Evolutionary conservation across 106 monocot species (phyloP), one percentile per base, ranked within the genome.

Genomic region (Acorus gramineus): DNA sequence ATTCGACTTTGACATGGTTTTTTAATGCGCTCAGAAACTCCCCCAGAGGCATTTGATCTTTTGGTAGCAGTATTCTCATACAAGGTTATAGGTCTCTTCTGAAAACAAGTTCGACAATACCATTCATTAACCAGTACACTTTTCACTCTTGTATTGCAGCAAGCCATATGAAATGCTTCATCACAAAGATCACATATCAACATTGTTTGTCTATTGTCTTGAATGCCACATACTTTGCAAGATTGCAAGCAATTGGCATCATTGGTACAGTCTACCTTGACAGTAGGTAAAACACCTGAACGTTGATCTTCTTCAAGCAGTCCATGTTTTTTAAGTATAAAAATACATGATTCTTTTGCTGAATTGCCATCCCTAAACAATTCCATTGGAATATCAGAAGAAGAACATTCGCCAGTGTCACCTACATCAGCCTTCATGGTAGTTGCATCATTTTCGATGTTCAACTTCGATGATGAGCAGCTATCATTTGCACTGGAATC

Each of bases 131-230:
- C 63, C n/a, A 58, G 82, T 14, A 72, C 47, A 51, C 71, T 66
- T 57, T 76, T 85, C n/a, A 71, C 61, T 76, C 66, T 72, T 3
- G 76, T 59, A 12, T 76, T 76, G 76, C 82, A 79, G 69, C 93
- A 93, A 53, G 74, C 68, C 55, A 78, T 12, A 69, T 93, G 93
- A 85, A 80, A 93, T 74, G 88, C 82, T 69, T 88, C 78, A 48
- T 93, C 93, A 67, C 93, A 93, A 45, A 63, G 62, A 60, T 93
- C 93, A 74, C 93, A 93, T 52, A 93, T 88, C 62, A 93, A 62
- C 93, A 93, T 85, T 62, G 76, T 83, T 45, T 45, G 42, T 46
- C 76, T 61, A 60, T 64, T 61, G 51, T 69, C 84, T 8, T 46
- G 49, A 13, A 62, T 2, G 4, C 76, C 60, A 61, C 91, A 92